A percentile compares a stretch with the other conserved stretches of the same genome.
Evolutionary conservation across 768 basidiomycete genomes (phyloP).

Genomic region (Candolleomyces eurysporus): DNA sequence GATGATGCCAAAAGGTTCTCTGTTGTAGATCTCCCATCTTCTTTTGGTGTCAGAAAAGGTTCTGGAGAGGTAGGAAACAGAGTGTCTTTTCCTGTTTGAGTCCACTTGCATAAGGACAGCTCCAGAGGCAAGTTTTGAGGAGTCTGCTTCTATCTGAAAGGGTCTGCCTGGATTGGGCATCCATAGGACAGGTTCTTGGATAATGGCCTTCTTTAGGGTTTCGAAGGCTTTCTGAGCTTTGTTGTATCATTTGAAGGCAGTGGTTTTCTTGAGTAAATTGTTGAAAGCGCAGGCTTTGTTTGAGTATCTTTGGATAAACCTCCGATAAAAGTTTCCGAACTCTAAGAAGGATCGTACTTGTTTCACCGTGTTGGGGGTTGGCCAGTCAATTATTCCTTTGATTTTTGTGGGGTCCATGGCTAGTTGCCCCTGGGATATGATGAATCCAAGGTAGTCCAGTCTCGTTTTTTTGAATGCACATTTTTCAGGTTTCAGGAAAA

Average conservation of each 20-base stretch:
- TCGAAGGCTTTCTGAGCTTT: slow-evolving; percentile 23
- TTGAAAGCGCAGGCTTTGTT: slow-evolving; percentile 16
- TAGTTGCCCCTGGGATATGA: slow-evolving; percentile 23
- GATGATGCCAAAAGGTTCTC: neutral
- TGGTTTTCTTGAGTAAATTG: no score
- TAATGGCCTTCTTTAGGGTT: slow-evolving; percentile 22
- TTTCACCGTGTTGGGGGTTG: slow-evolving; percentile 25
- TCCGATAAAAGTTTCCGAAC: slow-evolving; percentile 43
- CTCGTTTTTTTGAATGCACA: no score
- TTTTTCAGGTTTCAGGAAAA: no score
- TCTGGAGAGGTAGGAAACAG: neutral
- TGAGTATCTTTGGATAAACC: slow-evolving; percentile 38
- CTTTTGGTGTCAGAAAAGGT: neutral
- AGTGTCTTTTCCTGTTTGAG: neutral
- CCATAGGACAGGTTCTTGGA: neutral
- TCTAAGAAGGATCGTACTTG: slow-evolving; percentile 41
- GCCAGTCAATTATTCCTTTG: slow-evolving; percentile 34
- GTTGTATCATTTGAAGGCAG: no score
- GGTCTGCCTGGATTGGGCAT: neutral
- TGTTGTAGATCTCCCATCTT: neutral
- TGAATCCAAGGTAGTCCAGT: slow-evolving; percentile 27
- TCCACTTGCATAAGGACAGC: slow-evolving; percentile 15
- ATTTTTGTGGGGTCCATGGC: slow-evolving; percentile 41
- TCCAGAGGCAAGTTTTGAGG: neutral
- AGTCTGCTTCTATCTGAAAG: slow-evolving; percentile 5